Percentiles rank a stretch among this genome's conserved stretches.
phyloP scores from a whole-genome alignment of 139 green algal species.

The Chlorella sp. region DNA sequence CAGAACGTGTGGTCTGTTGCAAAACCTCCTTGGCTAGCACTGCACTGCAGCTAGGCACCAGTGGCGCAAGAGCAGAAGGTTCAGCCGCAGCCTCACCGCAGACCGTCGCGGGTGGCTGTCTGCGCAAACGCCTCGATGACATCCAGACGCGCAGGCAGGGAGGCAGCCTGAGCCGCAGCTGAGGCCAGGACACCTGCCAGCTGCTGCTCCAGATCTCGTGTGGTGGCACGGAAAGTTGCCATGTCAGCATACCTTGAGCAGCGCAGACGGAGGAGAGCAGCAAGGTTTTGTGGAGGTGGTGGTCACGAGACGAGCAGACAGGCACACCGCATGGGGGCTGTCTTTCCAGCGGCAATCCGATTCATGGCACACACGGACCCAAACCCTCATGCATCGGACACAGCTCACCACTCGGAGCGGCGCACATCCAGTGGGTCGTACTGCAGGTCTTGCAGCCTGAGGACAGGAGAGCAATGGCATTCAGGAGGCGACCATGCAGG shows the following conservation, averaged over 20 bases:
- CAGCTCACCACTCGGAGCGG: background rate
- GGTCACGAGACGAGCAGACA: no score
- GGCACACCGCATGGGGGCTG: no score
- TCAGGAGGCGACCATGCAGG: background rate
- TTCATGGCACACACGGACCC: no score
- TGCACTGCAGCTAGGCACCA: no score
- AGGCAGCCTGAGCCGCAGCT: background rate
- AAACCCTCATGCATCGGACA: no score
- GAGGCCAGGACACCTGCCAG: slow-evolving; percentile 10
- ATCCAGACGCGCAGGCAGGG: slow-evolving; percentile 8
- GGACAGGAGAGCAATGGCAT: background rate
- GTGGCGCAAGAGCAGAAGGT: no score
- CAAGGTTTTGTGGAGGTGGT: no score
- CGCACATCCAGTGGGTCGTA: slow-evolving; percentile 38
- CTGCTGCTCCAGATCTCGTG: slow-evolving; percentile 31
- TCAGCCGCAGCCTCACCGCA: background rate
- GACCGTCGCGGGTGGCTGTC: background rate
- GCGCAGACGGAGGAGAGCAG: no score
- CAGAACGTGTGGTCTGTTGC: no score
- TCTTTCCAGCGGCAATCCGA: no score
- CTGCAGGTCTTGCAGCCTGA: slow-evolving; percentile 1
- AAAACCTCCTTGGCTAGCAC: no score
- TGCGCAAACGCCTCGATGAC: slow-evolving; percentile 24
- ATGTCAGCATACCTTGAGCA: slow-evolving; percentile 14
- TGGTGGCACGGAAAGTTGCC: background rate